phyloP scores from a whole-genome alignment of 768 basidiomycete genomes.

The Podaxis sp. region DNA sequence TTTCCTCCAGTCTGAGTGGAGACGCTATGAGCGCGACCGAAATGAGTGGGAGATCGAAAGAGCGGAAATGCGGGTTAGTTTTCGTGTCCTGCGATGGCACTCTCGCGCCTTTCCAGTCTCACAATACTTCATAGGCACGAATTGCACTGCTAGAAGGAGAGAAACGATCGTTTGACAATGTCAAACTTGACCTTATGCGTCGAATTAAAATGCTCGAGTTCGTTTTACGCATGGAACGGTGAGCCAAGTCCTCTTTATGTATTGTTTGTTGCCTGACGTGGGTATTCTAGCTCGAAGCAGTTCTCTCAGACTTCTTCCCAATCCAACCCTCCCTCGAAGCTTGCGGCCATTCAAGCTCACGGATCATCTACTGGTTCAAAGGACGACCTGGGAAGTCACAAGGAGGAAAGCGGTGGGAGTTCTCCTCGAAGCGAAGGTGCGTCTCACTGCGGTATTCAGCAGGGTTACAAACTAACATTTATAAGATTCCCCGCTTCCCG shows the following conservation, averaged over 20 bases:
- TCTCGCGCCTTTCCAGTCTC: conserved; percentile 28
- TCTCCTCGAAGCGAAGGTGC: conserved; percentile 85
- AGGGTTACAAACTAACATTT: conserved; percentile 4
- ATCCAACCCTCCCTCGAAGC: conserved; percentile 64
- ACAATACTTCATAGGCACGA: conserved; percentile 61
- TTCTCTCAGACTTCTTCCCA: conserved; percentile 58
- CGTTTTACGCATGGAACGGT: conserved; percentile 96
- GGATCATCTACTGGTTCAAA: conserved; percentile 52
- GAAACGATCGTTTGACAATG: conserved; percentile 94
- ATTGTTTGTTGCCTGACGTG: conserved; percentile 17
- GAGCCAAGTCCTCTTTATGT: conserved; percentile 26
- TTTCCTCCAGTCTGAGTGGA: conserved; percentile 97
- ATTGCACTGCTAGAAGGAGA: conserved; percentile 98
- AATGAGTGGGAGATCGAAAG: conserved; percentile 99
- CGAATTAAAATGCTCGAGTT: conserved; percentile 99
- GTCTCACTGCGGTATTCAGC: conserved; percentile 16
- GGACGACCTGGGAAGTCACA: conserved; percentile 71
- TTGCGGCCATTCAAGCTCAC: conserved; percentile 58
- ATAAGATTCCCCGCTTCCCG: conserved; percentile 73
- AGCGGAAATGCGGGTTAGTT: conserved; percentile 95
- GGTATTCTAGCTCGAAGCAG: conserved; percentile 69
- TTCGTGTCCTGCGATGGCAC: conserved; percentile 18
- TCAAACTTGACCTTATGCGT: conserved; percentile 92
- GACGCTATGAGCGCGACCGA: conserved; percentile 94
- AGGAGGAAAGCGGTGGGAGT: conserved; percentile 77